A percentile compares a stretch with the other conserved stretches of the same genome.
phyloP scores from a whole-genome alignment of 345 rosid genomes.

The Rhodomyrtus tomentosa region DNA sequence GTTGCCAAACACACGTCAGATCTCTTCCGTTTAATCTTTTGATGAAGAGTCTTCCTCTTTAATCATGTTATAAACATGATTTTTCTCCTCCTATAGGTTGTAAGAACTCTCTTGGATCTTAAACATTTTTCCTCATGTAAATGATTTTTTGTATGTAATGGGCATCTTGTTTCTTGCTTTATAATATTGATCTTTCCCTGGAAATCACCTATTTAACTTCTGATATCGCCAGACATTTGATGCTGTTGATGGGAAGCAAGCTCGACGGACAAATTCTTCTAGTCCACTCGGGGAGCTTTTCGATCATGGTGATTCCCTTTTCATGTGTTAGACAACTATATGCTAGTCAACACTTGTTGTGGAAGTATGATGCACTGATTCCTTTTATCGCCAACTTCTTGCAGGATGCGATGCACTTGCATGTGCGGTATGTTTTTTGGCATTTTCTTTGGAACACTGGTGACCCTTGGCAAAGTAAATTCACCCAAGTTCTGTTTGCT shows the following conservation, averaged over 20 bases:
- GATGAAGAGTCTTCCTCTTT: background rate
- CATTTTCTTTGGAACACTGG: background rate
- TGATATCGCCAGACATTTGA: constrained; percentile 64
- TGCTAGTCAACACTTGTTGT: background rate
- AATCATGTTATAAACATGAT: background rate
- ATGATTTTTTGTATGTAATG: background rate
- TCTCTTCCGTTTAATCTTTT: background rate
- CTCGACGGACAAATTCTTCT: constrained; percentile 76
- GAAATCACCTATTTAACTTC: background rate
- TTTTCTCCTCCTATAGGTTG: background rate
- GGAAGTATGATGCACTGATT: background rate
- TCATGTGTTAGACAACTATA: background rate
- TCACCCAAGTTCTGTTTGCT: background rate
- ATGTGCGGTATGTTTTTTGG: constrained; percentile 68
- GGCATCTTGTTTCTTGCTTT: background rate
- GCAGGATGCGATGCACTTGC: constrained; percentile 99
- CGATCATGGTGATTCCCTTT: constrained; percentile 60
- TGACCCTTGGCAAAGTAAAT: background rate
- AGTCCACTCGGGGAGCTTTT: constrained; percentile 95
- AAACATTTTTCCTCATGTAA: background rate
- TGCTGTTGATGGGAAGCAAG: constrained; percentile 99
- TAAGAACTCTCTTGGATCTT: background rate
- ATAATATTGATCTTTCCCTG: background rate
- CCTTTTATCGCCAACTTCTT: constrained; percentile 2
- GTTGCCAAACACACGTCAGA: background rate